phyloP scores from a whole-genome alignment of 2,329 filamentous ascomycete species.

The Thielaviopsis euricoi region DNA sequence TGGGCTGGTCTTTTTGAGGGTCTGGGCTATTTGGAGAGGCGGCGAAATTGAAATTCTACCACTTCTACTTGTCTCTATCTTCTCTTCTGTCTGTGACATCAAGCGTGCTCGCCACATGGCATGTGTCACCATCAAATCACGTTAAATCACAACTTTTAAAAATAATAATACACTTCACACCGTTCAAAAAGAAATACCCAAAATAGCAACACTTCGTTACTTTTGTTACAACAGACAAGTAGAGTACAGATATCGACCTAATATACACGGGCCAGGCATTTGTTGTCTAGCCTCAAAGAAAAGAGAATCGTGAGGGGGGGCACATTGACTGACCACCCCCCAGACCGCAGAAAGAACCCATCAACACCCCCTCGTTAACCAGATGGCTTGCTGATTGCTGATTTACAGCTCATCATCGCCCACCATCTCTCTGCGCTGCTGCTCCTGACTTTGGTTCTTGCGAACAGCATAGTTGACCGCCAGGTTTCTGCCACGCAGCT shows the following conservation, averaged over 20 bases:
- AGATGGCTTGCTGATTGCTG: neutral
- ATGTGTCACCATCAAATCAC: no score
- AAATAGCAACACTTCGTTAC: neutral
- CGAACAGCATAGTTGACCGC: slow-evolving; percentile 43
- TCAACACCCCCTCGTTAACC: neutral
- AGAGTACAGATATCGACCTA: neutral
- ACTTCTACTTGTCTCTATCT: no score
- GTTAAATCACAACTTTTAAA: no score
- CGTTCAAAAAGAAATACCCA: no score
- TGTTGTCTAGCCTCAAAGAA: neutral
- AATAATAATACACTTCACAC: no score
- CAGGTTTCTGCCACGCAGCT: slow-evolving; percentile 49
- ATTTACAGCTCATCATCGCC: neutral
- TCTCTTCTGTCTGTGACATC: no score
- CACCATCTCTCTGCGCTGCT: neutral
- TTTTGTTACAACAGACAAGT: neutral
- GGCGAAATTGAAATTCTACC: no score
- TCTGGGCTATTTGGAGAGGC: neutral
- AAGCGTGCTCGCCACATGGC: no score
- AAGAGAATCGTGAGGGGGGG: no score
- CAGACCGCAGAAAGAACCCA: no score
- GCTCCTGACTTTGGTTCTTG: neutral
- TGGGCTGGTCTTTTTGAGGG: no score
- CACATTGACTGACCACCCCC: no score
- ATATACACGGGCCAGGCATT: neutral